Base-by-base conservation (phyloP, 1,284 basidiomycete species). In the Ustilago esculenta region DNA sequence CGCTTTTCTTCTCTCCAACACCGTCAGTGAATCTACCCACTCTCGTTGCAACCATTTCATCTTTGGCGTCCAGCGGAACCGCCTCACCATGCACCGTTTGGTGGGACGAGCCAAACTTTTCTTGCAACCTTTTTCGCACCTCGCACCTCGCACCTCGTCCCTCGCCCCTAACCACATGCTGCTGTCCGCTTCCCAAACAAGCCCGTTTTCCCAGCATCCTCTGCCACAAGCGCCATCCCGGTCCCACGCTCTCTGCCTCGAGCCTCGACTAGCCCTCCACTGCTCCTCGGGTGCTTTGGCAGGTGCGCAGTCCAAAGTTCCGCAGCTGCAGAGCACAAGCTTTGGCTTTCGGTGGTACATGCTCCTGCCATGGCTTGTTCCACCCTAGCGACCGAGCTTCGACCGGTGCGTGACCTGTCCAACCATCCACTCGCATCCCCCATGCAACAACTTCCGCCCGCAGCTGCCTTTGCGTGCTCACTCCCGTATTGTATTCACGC, bases 221-320 rank as follows among this genome's bases (percentile, higher is more conserved):
- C 44, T 37, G 29, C 23, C 36, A 23, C 35, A 40, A 33, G 15
- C 36, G 29, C 52, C 39, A 33, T 34, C 27, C 12, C 27, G 12
- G 32, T 51, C 55, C 47, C 55, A 54, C 58, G 46, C 42, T 41
- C 10, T 20, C 34, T 35, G 32, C 37, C 36, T 61, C 58, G 58
- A 54, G 9, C 14, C 23, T 47, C 56, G 49, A 37, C 24, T 46
- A 8, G 14, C n/a, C n/a, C 17, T 23, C 10, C 43, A 27, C 44
- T n/a, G n/a, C n/a, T n/a, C n/a, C n/a, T n/a, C n/a, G n/a, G n/a
- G n/a, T n/a, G n/a, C n/a, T n/a, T n/a, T n/a, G n/a, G n/a, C n/a
- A n/a, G n/a, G n/a, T n/a, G n/a, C n/a, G n/a, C n/a, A n/a, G n/a
- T n/a, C n/a, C n/a, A n/a, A n/a, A n/a, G n/a, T n/a, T n/a, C n/a